A percentile compares a stretch with the other conserved stretches of the same genome.
Conservation (phyloP, 768 basidiomycete species). For the Boletales sp. region DNA sequence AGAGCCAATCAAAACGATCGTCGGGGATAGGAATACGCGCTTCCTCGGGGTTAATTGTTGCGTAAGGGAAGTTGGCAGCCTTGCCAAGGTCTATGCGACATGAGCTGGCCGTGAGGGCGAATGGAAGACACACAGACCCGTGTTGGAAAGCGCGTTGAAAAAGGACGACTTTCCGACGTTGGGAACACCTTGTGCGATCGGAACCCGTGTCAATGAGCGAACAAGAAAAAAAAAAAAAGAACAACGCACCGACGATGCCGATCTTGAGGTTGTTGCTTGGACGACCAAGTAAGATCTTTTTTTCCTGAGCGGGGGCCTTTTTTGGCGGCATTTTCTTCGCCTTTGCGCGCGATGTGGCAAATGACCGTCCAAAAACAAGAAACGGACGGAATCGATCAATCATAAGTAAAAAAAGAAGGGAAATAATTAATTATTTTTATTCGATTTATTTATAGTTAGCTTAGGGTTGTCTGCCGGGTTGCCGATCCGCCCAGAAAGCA, state of each 20-base stretch:
- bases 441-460: conserved; percentile 1
- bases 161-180: conserved; percentile 99
- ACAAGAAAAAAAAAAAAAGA: not conserved
- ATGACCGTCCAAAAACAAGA: conserved; percentile 19
- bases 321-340: conserved; percentile 83
- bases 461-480: conserved; percentile 20
- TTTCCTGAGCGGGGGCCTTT: conserved; percentile 73
- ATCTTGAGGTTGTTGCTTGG: conserved; percentile 98
- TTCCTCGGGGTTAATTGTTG: conserved; percentile 90
- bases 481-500: conserved; percentile 6
- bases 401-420: conserved; percentile 17
- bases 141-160: conserved; percentile 94
- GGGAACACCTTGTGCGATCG: conserved; percentile 61
- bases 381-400: conserved; percentile 30
- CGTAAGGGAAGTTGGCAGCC: conserved; percentile 97
- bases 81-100: conserved; percentile 71
- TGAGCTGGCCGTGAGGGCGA: not conserved
- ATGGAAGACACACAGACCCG: conserved; percentile 48
- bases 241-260: conserved; percentile 89
- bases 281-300: conserved; percentile 83
- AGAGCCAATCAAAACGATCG: conserved; percentile 91
- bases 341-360: conserved; percentile 47
- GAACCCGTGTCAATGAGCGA: not conserved
- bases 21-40: conserved; percentile 97
- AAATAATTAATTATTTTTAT: not conserved